Conservation (phyloP, 768 basidiomycete genomes). For the Tylopilus sp. region DNA sequence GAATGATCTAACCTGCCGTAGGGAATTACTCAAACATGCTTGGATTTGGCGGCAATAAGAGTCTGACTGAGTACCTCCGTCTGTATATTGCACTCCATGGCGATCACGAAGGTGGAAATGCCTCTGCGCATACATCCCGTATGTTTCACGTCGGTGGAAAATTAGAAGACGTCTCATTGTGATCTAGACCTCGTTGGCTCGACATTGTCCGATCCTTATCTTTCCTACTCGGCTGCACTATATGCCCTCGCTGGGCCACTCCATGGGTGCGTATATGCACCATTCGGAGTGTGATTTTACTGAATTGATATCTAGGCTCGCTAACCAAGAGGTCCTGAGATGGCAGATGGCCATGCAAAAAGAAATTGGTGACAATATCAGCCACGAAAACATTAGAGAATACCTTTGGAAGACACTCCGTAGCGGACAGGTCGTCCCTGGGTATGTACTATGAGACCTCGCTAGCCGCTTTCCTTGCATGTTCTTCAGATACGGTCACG, state of each 20-base stretch:
- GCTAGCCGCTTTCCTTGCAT: background rate
- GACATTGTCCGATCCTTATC: constrained; percentile 93
- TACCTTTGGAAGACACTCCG: constrained; percentile 97
- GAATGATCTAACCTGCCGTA: constrained; percentile 23
- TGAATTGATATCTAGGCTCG: constrained; percentile 51
- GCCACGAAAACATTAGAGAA: constrained; percentile 84
- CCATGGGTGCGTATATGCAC: constrained; percentile 65
- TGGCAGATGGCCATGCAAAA: constrained; percentile 97
- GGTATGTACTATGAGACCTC: constrained; percentile 40
- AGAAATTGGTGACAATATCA: constrained; percentile 78
- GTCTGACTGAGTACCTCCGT: constrained; percentile 91
- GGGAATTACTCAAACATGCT: constrained; percentile 92
- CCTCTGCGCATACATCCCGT: constrained; percentile 93
- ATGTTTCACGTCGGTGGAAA: constrained; percentile 32
- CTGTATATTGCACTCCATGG: constrained; percentile 98
- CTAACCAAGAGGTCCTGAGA: constrained; percentile 95
- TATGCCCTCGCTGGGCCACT: constrained; percentile 95
- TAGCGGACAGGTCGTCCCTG: constrained; percentile 92
- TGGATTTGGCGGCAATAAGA: constrained; percentile 85
- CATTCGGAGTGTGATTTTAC: background rate
- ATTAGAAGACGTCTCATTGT: constrained; percentile 22
- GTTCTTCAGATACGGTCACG: constrained; percentile 80
- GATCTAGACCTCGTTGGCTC: constrained; percentile 80
- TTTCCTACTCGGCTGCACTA: constrained; percentile 91
- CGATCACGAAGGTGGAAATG: constrained; percentile 98